Percentiles rank a stretch among this genome's conserved stretches.
Conservation (phyloP, 768 basidiomycete species). For the Amanita polypyramis region DNA sequence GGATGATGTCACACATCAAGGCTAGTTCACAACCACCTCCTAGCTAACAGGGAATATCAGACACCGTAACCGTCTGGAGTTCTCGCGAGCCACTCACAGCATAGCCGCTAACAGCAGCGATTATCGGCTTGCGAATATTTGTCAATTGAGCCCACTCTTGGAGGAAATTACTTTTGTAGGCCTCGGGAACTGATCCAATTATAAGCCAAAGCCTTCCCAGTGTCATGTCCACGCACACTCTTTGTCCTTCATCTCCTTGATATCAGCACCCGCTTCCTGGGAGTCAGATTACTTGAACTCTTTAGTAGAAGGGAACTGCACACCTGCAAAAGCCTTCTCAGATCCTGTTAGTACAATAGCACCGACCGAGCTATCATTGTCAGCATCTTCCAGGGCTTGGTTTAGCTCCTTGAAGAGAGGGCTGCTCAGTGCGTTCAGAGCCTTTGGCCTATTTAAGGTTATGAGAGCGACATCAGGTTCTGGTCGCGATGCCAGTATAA, state of each 20-base stretch:
- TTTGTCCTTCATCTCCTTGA: constrained; percentile 99
- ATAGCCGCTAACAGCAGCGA: constrained; percentile 93
- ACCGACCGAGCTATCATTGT: constrained; percentile 59
- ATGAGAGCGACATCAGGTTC: constrained; percentile 66
- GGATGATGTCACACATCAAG: constrained; percentile 92
- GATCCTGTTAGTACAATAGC: constrained; percentile 91
- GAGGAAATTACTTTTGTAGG: constrained; percentile 79
- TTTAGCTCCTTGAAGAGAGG: constrained; percentile 80
- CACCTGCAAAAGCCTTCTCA: constrained; percentile 88
- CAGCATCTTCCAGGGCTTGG: constrained; percentile 58
- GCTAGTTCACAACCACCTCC: constrained; percentile 97
- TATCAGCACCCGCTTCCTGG: constrained; percentile 81
- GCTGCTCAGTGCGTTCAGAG: constrained; percentile 78
- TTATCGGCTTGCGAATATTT: constrained; percentile 79
- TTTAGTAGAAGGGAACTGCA: constrained; percentile 15
- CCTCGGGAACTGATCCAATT: constrained; percentile 54
- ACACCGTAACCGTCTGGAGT: not conserved
- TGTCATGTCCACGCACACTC: constrained; percentile 45
- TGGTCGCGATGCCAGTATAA: constrained; percentile 62
- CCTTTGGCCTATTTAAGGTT: constrained; percentile 83
- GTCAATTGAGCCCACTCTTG: constrained; percentile 73
- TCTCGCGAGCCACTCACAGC: constrained; percentile 43
- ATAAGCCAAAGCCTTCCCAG: not conserved
- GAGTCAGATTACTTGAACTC: not conserved
- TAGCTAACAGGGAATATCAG: constrained; percentile 40